Base-by-base conservation (phyloP, 371 early-diverging fungal species). In the Mucor mucedo region DNA sequence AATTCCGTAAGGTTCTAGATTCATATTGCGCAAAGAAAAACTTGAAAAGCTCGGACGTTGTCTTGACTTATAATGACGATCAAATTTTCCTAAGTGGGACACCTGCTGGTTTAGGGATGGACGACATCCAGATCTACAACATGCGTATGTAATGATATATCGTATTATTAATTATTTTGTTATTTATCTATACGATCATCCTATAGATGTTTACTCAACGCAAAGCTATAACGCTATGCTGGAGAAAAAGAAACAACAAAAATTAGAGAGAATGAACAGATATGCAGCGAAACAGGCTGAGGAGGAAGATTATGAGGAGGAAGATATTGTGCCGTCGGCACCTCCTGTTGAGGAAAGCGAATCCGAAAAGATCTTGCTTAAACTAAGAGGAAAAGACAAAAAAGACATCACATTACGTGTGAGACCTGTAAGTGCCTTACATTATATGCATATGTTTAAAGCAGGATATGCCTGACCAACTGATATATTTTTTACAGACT, bases 61-160 rank as follows among this genome's bases (percentile, higher is more conserved):
- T 76, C 4, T 33, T 81, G 32, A 71, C 70, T 0, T 78, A 76
- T 64, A 63, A 78, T 30, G 71, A 71, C 21, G 67, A 70, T 9
- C 59, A 60, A 2, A 70, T 81, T 1, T 73, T 73, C 42, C 11
- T 75, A 47, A 71, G 70, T 8, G 70, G 72, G 6, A 81, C 81
- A 4, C 81, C 81, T 9, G 60, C 66, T 30, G 73, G 78, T 61
- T 27, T 81, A 11, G 65, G 60, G 1, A 76, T 81, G 78, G 50
- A 21, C 42, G 30, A 60, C 10, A 38, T 54, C n/a, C 58, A 48
- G 3, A 65, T 60, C 2, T 47, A 75, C 42, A 39, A 48, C 27
- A 66, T 75, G 55, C 40, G 76, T 72, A 72, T 29, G 66, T 54
- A 50, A 42, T 42, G 6, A 21, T 21, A 21, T 21, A 21, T 21